Evolutionary conservation across 2,329 filamentous ascomycete species (phyloP), one percentile per base, ranked within the genome.

Genomic region (Colletotrichum falcatum): DNA sequence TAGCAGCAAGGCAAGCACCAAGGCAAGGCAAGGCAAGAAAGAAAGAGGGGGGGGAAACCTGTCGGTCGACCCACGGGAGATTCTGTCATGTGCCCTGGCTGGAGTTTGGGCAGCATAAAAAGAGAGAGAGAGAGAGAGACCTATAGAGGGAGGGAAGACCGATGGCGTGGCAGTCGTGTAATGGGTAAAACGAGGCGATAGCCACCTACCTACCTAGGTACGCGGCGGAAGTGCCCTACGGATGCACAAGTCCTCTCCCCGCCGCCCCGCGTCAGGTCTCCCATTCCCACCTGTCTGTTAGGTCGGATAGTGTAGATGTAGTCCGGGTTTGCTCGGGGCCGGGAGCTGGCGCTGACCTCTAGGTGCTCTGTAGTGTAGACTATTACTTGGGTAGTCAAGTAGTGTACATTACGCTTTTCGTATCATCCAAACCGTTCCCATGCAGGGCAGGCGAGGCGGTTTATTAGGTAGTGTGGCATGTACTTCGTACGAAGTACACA

Each of bases 381-480:
- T n/a, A n/a, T 8, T 35, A 9, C 35, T 70, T 66, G 62, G 66
- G 42, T 49, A 33, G n/a, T n/a, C n/a, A n/a, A n/a, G n/a, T n/a
- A n/a, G n/a, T n/a, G n/a, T n/a, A n/a, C n/a, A n/a, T n/a, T n/a
- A n/a, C n/a, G n/a, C n/a, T n/a, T n/a, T n/a, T n/a, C n/a, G n/a
- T n/a, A n/a, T n/a, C n/a, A 30, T 59, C 23, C 20, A 18, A 65
- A 46, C 26, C 8, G 44, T 37, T 59, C 35, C 35, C 66, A 59
- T 12, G 44, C 48, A 33, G 55, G 23, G 2, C 42, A 56, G 26
- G 54, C 26, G 58, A 63, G 58, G 53, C 53, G 64, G 58, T 60
- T 71, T 60, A 42, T 33, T 33, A 33, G 7, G 30, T 7, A 4
- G 30, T 33, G 30, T 35, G 11, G 35, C 11, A 9, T 46, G 67